Evolutionary conservation across 768 basidiomycete genomes (phyloP), one percentile per base, ranked within the genome.

Genomic region (Suillus ampliporus): DNA sequence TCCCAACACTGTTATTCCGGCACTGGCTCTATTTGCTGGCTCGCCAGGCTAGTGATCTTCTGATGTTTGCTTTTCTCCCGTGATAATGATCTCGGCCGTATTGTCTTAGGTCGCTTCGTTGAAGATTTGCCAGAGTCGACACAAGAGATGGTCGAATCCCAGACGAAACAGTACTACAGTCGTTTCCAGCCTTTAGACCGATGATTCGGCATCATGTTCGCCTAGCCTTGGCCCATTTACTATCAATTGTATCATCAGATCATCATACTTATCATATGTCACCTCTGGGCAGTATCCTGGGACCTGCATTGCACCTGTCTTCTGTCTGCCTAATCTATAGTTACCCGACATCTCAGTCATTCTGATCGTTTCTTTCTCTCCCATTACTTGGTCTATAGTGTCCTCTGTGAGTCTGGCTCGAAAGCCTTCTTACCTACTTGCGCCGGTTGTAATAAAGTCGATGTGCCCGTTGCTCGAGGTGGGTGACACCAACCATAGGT

Each of bases 61-160:
- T 63, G 17, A 11, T 40, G 21, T 35, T 63, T 47, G 3, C 60
- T 58, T 23, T 19, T 37, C 19, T 43, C n/a, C 47, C 38, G 21
- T 43, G 34, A 44, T 63, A n/a, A 35, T 46, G 56, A 21, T 43
- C 41, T 58, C 54, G 54, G 26, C 7, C n/a, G 35, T 50, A 35
- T 43, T 61, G 47, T 58, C 26, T 3, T 63, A 96, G 96, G 93
- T 26, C 86, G 86, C 3, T 93, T 94, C 65, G 72, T 90, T 2
- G 89, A 90, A 72, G 92, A 95, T 69, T 84, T 97, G 10, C 92
- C 96, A 0, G 97, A 98, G 75, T 94, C 95, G 17, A 96, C 93
- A 19, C 95, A 97, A 74, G 97, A 99, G 69, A 86, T 90, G 66
- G 87, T 95, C 0, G 95, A 98, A 74, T 84, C 89, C 1, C 84